Evolutionary conservation across 495 filamentous ascomycete species (phyloP).

Genomic region (Parathielavia appendiculata): DNA sequence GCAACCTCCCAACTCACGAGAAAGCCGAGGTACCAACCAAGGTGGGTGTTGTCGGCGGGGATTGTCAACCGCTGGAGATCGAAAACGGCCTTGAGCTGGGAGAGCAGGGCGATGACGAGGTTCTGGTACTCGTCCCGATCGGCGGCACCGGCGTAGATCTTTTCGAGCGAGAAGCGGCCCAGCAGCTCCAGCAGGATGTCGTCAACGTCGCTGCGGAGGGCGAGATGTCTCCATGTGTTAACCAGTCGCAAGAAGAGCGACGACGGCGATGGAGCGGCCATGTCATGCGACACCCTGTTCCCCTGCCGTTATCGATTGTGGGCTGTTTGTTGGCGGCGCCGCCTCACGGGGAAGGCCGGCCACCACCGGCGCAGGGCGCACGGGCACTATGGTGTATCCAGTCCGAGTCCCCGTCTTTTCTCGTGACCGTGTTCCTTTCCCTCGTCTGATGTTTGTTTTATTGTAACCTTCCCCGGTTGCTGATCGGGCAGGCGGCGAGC

Average conservation of each 20-base stretch:
- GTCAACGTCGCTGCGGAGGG: constrained; percentile 37
- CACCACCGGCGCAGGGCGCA: not conserved
- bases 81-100: constrained; percentile 31
- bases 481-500: no score
- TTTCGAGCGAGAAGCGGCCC: constrained; percentile 37
- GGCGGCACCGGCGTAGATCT: constrained; percentile 27
- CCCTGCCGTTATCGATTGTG: not conserved
- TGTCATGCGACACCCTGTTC: constrained; percentile 16
- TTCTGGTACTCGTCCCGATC: constrained; percentile 26
- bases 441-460: no score
- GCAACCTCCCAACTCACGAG: constrained; percentile 38
- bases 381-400: no score
- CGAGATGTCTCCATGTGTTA: constrained; percentile 29
- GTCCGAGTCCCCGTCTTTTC: no score
- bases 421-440: no score
- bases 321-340: constrained; percentile 1
- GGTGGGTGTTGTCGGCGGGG: constrained; percentile 29
- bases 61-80: constrained; percentile 34
- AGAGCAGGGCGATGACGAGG: constrained; percentile 26
- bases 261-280: constrained; percentile 32
- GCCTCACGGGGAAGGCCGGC: constrained; percentile 10
- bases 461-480: no score
- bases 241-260: constrained; percentile 34
- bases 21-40: constrained; percentile 35
- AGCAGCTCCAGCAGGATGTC: constrained; percentile 36